Conservation (phyloP, 1,284 basidiomycete species). For the Rhodotorula sp. region DNA sequence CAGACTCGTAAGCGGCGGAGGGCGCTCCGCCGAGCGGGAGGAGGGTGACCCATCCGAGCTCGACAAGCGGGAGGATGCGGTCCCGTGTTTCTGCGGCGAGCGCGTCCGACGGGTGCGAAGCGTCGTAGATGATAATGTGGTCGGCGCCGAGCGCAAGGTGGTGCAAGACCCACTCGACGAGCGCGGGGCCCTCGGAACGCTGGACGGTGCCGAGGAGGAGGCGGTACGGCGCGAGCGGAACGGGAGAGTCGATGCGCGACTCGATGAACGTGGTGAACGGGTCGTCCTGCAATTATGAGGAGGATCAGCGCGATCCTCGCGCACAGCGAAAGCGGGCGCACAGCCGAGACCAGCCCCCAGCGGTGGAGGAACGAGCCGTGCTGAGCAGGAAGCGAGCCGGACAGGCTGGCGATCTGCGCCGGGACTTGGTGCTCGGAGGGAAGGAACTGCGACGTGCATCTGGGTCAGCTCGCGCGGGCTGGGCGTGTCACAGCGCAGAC, state of each 20-base stretch:
- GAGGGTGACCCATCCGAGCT: slow-evolving; percentile 17
- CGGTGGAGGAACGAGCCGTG: background rate
- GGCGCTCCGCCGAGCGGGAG: background rate
- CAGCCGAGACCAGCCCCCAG: too few species aligned
- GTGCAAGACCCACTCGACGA: slow-evolving; percentile 25
- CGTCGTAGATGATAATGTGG: slow-evolving; percentile 22
- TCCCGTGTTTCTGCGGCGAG: slow-evolving; percentile 1
- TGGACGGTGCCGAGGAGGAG: slow-evolving; percentile 21
- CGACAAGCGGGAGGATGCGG: slow-evolving; percentile 8
- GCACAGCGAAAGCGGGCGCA: too few species aligned
- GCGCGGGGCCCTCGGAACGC: slow-evolving; percentile 6
- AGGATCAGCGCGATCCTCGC: background rate
- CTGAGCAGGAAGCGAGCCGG: background rate
- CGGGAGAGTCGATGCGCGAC: background rate
- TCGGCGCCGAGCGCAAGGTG: slow-evolving; percentile 17
- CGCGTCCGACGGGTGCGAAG: slow-evolving; percentile 1
- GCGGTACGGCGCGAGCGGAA: slow-evolving; percentile 8
- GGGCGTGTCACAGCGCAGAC: background rate
- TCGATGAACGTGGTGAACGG: background rate
- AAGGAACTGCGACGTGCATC: background rate
- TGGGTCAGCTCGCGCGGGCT: accelerated
- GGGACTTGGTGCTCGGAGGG: background rate
- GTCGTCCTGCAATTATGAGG: background rate
- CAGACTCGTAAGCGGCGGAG: background rate
- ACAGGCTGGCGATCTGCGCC: background rate